Conservation (phyloP, 495 filamentous ascomycete genomes). For the Penicillium ucsense region DNA sequence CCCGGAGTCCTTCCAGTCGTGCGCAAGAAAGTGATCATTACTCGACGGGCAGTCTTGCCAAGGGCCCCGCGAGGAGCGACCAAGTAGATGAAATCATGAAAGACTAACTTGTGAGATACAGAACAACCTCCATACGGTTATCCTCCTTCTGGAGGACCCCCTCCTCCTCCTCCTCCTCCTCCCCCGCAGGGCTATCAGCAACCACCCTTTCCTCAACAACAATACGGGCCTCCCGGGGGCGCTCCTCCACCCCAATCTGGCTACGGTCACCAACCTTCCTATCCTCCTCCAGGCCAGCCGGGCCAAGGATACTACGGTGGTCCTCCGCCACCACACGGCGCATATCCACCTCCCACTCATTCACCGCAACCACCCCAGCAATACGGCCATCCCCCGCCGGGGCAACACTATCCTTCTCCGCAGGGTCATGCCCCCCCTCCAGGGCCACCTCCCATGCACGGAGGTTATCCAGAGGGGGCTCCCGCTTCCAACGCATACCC, state of each 20-base stretch:
- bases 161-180: not conserved
- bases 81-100: no score
- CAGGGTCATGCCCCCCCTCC: slow-evolving; percentile 11
- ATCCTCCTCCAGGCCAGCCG: slow-evolving; percentile 6
- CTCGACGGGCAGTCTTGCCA: no score
- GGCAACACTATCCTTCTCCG: slow-evolving; percentile 14
- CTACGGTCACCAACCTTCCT: slow-evolving; percentile 12
- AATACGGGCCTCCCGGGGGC: slow-evolving; percentile 14
- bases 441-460: slow-evolving; percentile 5
- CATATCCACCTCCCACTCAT: not conserved
- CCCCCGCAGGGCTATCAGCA: slow-evolving; percentile 27
- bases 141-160: slow-evolving; percentile 21
- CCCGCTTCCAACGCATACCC: slow-evolving; percentile 24
- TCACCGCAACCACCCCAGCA: slow-evolving; percentile 5
- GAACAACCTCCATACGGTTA: slow-evolving; percentile 25
- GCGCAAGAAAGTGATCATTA: no score
- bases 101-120: not conserved
- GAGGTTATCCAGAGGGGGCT: not conserved
- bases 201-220: slow-evolving; percentile 14
- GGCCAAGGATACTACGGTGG: slow-evolving; percentile 13
- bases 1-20: no score
- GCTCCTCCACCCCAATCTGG: slow-evolving; percentile 18
- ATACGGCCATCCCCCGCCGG: slow-evolving; percentile 14
- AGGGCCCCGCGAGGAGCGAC: no score
- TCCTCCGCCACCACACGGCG: slow-evolving; percentile 4